Evolutionary conservation across 2,329 filamentous ascomycete genomes (phyloP).

Genomic region (Alternaria sp.): DNA sequence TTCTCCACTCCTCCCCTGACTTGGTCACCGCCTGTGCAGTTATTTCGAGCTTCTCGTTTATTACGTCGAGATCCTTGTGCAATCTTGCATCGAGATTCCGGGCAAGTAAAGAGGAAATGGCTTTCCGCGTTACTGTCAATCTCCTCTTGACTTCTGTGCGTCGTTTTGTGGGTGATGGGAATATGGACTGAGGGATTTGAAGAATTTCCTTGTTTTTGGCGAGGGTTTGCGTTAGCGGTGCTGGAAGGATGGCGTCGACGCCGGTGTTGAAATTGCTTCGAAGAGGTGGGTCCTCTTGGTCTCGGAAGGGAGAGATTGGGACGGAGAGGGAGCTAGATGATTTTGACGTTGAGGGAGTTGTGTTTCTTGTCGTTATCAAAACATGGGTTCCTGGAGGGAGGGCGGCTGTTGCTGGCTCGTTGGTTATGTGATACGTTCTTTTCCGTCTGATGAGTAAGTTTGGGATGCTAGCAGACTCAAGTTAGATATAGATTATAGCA

Average conservation of each 20-base stretch:
- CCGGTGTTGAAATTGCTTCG: neutral
- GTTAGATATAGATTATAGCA: neutral
- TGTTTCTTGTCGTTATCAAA: neutral
- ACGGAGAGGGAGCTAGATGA: neutral
- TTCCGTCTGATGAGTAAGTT: neutral
- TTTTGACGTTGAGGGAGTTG: neutral
- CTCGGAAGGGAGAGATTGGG: neutral
- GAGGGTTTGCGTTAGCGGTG: neutral
- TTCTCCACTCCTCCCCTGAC: neutral
- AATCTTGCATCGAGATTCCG: neutral
- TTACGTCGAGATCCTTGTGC: neutral
- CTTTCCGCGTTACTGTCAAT: neutral
- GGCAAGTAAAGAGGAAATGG: neutral
- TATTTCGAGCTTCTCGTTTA: neutral
- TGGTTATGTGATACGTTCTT: neutral
- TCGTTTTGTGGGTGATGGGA: neutral
- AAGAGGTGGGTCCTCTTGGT: neutral
- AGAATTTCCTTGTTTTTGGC: neutral
- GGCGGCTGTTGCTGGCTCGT: neutral
- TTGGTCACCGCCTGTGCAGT: neutral
- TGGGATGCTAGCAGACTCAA: neutral
- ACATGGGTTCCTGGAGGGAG: neutral
- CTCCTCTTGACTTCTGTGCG: neutral
- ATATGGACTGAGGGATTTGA: neutral
- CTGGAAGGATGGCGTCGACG: neutral